Base-by-base conservation (phyloP, 768 basidiomycete species). In the Lactarius pseudohatsudake region DNA sequence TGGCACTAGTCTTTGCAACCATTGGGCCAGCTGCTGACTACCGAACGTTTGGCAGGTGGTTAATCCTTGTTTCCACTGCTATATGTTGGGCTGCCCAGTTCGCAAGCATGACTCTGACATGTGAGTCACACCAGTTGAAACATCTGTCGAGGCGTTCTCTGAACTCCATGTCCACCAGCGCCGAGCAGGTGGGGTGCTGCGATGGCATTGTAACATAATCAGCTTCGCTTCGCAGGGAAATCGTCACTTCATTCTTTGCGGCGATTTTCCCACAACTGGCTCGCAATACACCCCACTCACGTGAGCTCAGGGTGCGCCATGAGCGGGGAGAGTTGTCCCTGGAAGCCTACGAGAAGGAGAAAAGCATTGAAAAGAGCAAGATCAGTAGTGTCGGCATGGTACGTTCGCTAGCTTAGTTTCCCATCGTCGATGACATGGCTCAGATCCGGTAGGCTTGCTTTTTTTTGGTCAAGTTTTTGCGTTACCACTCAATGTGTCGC, bases 361-460 rank as follows among this genome's bases (percentile, higher is more conserved):
- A 92, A 71, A 89, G 88, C 38, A 71, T 93, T 54, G 90, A 93
- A 77, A 92, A 92, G 82, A 94, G 92, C 67, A 78, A 87, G 68
- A 89, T 94, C 65, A 91, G 91, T 72, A 93, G 92, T 71, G 90
- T 92, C 69, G 90, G 88, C 72, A 92, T 89, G 53, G 91, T 91
- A 57, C 57, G 82, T 26, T 43, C 2, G 45, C 28, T 20, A 16
- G 3, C 50, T 53, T 7, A 22, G 2, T n/a, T 2, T 18, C 30
- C 1, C 38, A 18, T 30, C 30, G 11, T 18, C 15, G 16, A 34
- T 36, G 6, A 59, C 67, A 26, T 56, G 13, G 6, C 54, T 34
- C 9, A 34, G 8, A 34, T 34, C 26, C 4, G 45, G 32, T 60
- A 91, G 91, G 85, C 81, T 61, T 90, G 91, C 72, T 89, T 87